Evolutionary conservation across 805 yeast genomes (phyloP).

Genomic region (Starmerella ratchasimensis): DNA sequence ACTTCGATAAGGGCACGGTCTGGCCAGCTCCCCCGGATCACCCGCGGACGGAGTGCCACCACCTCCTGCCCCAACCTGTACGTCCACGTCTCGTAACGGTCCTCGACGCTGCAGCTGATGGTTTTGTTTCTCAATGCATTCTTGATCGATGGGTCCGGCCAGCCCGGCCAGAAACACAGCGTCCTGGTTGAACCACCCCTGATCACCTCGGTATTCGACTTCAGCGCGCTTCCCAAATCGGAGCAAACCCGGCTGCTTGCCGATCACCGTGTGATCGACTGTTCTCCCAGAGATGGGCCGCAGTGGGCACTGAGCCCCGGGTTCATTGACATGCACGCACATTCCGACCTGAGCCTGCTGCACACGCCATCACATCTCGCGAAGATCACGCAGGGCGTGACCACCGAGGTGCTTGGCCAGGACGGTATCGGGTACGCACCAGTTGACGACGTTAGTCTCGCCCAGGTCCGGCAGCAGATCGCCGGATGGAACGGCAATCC

Average conservation of each 20-base stretch:
- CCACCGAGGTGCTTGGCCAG: slow-evolving; percentile 17
- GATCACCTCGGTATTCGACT: slow-evolving; percentile 3
- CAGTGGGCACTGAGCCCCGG: slow-evolving; percentile 12
- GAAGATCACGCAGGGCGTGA: slow-evolving; percentile 15
- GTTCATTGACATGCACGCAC: slow-evolving; percentile 17
- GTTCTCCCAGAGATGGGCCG: slow-evolving; percentile 6
- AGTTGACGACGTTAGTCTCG: slow-evolving; percentile 9
- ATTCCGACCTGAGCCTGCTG: slow-evolving; percentile 12
- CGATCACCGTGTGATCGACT: slow-evolving; percentile 6
- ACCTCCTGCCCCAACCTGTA: no score
- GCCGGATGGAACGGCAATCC: slow-evolving; percentile 17
- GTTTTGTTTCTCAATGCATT: slow-evolving; percentile 6
- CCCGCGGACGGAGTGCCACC: no score
- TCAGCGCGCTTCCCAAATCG: not conserved
- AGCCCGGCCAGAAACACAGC: slow-evolving; percentile 1
- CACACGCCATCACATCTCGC: slow-evolving; percentile 15
- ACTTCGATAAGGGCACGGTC: no score
- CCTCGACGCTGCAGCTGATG: no score
- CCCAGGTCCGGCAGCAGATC: slow-evolving; percentile 12
- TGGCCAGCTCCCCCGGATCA: no score
- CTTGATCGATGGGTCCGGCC: slow-evolving; percentile 11
- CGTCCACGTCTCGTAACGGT: no score
- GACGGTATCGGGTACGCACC: slow-evolving; percentile 17
- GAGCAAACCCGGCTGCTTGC: not conserved
- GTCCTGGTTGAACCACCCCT: slow-evolving; percentile 5